A percentile compares a stretch with the other conserved stretches of the same genome.
phyloP scores from a whole-genome alignment of 139 green algal genomes.

The Ettlia oleoabundans region DNA sequence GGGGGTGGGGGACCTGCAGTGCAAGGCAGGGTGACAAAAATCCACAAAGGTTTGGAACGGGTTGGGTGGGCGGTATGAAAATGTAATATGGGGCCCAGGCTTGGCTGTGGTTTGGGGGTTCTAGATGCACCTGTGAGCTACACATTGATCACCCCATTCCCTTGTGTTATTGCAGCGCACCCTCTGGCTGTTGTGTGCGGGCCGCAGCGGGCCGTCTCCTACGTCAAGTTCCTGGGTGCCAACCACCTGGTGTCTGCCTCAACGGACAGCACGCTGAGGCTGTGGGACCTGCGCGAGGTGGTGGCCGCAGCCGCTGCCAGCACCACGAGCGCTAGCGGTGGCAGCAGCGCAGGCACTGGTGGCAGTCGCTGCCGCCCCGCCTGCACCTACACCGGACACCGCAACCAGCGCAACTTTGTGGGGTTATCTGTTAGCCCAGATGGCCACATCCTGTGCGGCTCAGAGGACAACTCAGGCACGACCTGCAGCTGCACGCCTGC shows the following conservation, averaged over 20 bases:
- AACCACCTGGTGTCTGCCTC: slow-evolving; percentile 68
- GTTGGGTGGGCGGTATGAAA: too few relatives aligned
- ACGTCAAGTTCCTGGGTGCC: slow-evolving; percentile 72
- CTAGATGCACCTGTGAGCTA: too few relatives aligned
- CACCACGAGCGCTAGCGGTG: slow-evolving; percentile 19
- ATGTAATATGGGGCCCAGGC: too few relatives aligned
- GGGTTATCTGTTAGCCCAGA: slow-evolving; percentile 68
- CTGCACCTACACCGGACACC: slow-evolving; percentile 62
- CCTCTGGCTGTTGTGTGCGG: slow-evolving; percentile 56
- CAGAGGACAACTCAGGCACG: slow-evolving; percentile 70
- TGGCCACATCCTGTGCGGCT: slow-evolving; percentile 72
- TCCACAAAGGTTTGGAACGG: too few relatives aligned
- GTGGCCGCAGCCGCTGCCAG: not conserved
- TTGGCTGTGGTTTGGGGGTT: too few relatives aligned
- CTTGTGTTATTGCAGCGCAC: not conserved
- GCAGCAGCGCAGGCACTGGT: slow-evolving; percentile 21
- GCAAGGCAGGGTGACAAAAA: too few relatives aligned
- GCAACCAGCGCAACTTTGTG: slow-evolving; percentile 88
- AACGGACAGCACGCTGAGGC: slow-evolving; percentile 66
- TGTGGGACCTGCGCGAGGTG: slow-evolving; percentile 51
- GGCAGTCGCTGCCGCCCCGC: slow-evolving; percentile 15
- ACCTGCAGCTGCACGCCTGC: not conserved
- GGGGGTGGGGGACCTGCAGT: too few relatives aligned
- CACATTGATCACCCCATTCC: too few relatives aligned
- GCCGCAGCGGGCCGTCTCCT: slow-evolving; percentile 75